A percentile compares a stretch with the other conserved stretches of the same genome.
Conservation (phyloP, 192 early-diverging fungal species). For the Umbelopsis vinacea region DNA sequence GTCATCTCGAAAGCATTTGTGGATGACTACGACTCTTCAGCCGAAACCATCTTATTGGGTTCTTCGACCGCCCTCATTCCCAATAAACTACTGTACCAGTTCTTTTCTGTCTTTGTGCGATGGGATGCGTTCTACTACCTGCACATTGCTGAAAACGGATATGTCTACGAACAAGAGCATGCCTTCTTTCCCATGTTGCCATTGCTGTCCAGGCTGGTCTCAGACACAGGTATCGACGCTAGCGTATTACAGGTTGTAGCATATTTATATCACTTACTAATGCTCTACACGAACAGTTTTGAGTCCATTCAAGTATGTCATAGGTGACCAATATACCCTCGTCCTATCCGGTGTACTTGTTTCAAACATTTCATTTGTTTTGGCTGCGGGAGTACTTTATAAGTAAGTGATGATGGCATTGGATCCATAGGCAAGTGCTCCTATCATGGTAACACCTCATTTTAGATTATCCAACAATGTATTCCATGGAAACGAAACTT, state of each 20-base stretch:
- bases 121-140: constrained; percentile 94
- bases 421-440: background rate
- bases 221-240: constrained; percentile 44
- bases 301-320: constrained; percentile 45
- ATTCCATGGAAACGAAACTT: constrained; percentile 41
- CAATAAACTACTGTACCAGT: background rate
- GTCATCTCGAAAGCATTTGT: constrained; percentile 4
- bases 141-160: constrained; percentile 75
- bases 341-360: constrained; percentile 70
- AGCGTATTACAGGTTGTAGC: background rate
- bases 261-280: background rate
- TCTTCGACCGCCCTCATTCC: background rate
- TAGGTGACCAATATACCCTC: constrained; percentile 49
- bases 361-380: constrained; percentile 76
- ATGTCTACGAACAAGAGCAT: constrained; percentile 85
- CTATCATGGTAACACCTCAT: background rate
- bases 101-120: constrained; percentile 61
- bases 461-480: constrained; percentile 26
- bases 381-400: constrained; percentile 74
- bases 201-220: constrained; percentile 58
- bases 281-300: constrained; percentile 46
- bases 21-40: constrained; percentile 11
- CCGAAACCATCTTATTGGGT: constrained; percentile 12
- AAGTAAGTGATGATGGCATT: constrained; percentile 41
- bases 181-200: constrained; percentile 90